Conservation (phyloP, 139 green algal species). For the Spirogloea muscicola region DNA sequence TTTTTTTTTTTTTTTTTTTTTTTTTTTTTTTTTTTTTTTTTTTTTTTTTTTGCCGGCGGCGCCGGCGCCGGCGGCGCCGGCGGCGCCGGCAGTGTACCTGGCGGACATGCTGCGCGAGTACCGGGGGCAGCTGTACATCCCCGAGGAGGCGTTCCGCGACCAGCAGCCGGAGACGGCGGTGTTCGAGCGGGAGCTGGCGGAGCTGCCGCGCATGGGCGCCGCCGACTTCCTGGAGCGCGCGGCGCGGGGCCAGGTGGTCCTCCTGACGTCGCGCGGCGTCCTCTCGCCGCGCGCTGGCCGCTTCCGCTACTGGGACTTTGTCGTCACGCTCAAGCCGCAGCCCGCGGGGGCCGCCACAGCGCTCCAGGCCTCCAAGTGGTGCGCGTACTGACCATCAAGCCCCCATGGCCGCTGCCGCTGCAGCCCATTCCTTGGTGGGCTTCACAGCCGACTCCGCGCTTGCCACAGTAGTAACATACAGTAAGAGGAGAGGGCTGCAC, state of each 20-base stretch:
- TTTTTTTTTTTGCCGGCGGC: no score
- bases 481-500: no score
- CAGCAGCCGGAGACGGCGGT: not conserved
- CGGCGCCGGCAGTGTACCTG: no score
- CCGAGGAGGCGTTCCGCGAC: constrained; percentile 17
- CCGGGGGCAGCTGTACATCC: constrained; percentile 16
- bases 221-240: constrained; percentile 3
- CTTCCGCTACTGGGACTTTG: not conserved
- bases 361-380: no score
- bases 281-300: not conserved
- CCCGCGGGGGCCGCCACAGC: no score
- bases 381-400: no score
- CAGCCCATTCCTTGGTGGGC: no score
- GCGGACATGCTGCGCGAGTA: constrained; percentile 24
- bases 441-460: no score
- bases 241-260: constrained; percentile 2
- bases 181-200: constrained; percentile 2
- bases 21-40: not conserved
- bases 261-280: constrained; percentile 9
- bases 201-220: constrained; percentile 5
- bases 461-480: no score
- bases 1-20: not conserved
- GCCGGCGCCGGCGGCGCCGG: no score
- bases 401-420: not conserved
- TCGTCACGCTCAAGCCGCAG: constrained; percentile 5